Conservation (phyloP, 1,139 yeast species). For the Hanseniaspora uvarum region DNA sequence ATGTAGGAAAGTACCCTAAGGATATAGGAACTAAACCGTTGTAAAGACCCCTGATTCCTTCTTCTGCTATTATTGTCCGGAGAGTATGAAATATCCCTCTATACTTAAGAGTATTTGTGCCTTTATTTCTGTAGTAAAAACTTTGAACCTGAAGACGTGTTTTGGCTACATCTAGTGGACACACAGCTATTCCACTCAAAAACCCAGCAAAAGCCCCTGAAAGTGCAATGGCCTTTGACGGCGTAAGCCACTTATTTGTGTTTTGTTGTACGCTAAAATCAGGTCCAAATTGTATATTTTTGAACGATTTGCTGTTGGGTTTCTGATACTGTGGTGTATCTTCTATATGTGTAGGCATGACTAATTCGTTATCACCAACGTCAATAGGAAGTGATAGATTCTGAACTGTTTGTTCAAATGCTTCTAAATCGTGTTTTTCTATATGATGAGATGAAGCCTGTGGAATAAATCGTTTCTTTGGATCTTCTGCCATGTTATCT, state of each 20-base stretch:
- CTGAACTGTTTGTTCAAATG: not conserved
- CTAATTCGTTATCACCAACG: constrained; percentile 11
- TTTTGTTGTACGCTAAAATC: constrained; percentile 18
- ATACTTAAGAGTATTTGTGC: constrained; percentile 32
- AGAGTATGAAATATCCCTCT: constrained; percentile 54
- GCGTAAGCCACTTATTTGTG: constrained; percentile 22
- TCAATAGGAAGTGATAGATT: constrained; percentile 5
- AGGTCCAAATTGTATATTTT: not conserved
- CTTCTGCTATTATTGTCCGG: constrained; percentile 55
- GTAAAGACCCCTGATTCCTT: constrained; percentile 74
- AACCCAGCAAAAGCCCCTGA: constrained; percentile 92
- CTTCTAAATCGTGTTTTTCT: not conserved
- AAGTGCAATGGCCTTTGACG: constrained; percentile 44
- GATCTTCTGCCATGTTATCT: not conserved
- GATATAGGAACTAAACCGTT: constrained; percentile 86
- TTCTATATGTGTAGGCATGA: constrained; percentile 5
- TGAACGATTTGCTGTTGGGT: not conserved
- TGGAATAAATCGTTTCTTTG: not conserved
- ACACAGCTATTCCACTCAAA: constrained; percentile 77
- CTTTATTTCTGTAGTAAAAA: constrained; percentile 20
- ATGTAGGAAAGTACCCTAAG: constrained; percentile 89
- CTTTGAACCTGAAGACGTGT: constrained; percentile 95
- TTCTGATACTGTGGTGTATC: not conserved
- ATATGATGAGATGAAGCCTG: not conserved
- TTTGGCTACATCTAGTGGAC: constrained; percentile 90